A percentile compares a stretch with the other conserved stretches of the same genome.
Evolutionary conservation across 2,329 filamentous ascomycete genomes (phyloP).

Genomic region (Fusarium euwallaceae): DNA sequence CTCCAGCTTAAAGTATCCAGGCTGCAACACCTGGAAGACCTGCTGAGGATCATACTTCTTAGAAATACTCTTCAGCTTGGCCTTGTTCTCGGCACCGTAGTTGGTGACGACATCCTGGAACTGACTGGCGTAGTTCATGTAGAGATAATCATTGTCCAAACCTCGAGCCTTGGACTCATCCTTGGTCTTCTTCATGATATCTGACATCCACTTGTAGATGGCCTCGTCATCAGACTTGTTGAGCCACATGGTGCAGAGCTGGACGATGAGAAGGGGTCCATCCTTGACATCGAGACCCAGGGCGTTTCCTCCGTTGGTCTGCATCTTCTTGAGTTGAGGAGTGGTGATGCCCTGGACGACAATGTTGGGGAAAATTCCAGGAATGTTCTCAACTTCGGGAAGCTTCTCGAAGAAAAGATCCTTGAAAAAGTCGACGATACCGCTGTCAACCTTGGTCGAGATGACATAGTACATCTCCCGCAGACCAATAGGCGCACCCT

Average conservation of each 20-base stretch:
- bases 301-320: slow-evolving; percentile 51
- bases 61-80: slow-evolving; percentile 47
- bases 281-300: slow-evolving; percentile 45
- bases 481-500: slow-evolving; percentile 8
- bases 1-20: slow-evolving; percentile 56
- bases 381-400: slow-evolving; percentile 31
- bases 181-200: slow-evolving; percentile 6
- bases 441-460: slow-evolving; percentile 19
- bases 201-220: slow-evolving; percentile 42
- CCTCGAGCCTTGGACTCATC: slow-evolving; percentile 48
- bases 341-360: slow-evolving; percentile 58
- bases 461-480: slow-evolving; percentile 26
- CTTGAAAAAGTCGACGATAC: slow-evolving; percentile 4
- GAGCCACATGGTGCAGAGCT: slow-evolving; percentile 10
- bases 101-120: slow-evolving; percentile 56
- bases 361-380: slow-evolving; percentile 46
- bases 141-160: slow-evolving; percentile 55
- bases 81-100: slow-evolving; percentile 57
- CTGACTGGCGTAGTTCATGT: slow-evolving; percentile 61
- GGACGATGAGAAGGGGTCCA: slow-evolving; percentile 40
- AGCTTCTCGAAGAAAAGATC: slow-evolving; percentile 41
- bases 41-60: slow-evolving; percentile 55
- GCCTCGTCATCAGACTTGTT: slow-evolving; percentile 51
- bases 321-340: slow-evolving; percentile 51
- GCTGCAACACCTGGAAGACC: slow-evolving; percentile 54